Base-by-base conservation (phyloP, 2,329 filamentous ascomycete species). In the Ceratocystis ficicola region DNA sequence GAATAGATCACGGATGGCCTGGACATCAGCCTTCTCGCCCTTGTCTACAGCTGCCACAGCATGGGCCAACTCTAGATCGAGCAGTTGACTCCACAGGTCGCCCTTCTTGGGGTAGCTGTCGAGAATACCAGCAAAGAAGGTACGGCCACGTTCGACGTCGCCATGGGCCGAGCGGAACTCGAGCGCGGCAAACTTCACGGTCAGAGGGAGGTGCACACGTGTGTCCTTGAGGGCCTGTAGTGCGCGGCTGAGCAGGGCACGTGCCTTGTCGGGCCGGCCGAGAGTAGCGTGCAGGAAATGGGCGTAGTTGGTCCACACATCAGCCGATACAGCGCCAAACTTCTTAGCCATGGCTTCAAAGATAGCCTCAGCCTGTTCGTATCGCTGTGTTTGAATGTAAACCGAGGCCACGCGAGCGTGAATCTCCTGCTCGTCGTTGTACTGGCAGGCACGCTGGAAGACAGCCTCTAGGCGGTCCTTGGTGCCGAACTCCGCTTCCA, bases 281-380 rank as follows among this genome's bases (percentile, higher is more conserved):
- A 84, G 77, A 0, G 84, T 88, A 67, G 87, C 86, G 77, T 96
- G 88, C 66, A 99, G 81, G 81, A 96, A 97, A 72, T 88, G 88
- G 28, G 92, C 93, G 76, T 96, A 97, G 79, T 97, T 96, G 75
- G 88, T 81, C 90, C 92, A 99, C 70, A 96, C 85, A 64, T 86
- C 83, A 8, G 89, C 86, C 5, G 86, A 84, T 70, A 86, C 85
- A 69, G 88, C 87, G 72, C 94, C 90, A 68, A 90, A 92, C 77
- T 95, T 96, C 79, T 94, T 95, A 71, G 89, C 80, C 76, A 95
- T 89, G 50, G 81, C 78, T 74, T 94, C 88, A 78, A 96, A 97
- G 70, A 97, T 82, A 25, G 83, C 84, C 73, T 96, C 91, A 65
- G 93, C 93, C 82, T 92, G 87, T 87, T 95, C 75, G 72, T 86